A percentile compares a stretch with the other conserved stretches of the same genome.
phyloP scores from a whole-genome alignment of 208 protist genomes.

The Angomonas ambiguus region DNA sequence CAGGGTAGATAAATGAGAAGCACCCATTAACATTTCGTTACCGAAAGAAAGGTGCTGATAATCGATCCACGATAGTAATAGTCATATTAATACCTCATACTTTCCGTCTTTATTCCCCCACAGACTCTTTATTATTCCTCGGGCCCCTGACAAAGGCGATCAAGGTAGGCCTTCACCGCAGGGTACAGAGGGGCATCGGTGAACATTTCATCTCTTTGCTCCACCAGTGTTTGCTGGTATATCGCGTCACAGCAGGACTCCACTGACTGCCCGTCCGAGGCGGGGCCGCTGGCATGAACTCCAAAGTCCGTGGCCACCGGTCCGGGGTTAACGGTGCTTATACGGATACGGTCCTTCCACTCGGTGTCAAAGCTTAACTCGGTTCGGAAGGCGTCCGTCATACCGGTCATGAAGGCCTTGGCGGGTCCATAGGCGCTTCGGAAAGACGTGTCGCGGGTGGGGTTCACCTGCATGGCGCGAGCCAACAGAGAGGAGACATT shows the following conservation, averaged over 20 bases:
- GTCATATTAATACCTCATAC: too few relatives aligned
- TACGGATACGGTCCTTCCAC: neutral
- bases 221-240: slow-evolving; percentile 13
- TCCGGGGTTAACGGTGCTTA: slow-evolving; percentile 12
- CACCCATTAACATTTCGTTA: too few relatives aligned
- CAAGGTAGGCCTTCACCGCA: neutral
- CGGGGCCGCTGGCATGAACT: neutral
- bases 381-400: slow-evolving; percentile 8
- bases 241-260: slow-evolving; percentile 9
- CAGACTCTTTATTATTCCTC: neutral
- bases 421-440: slow-evolving; percentile 9
- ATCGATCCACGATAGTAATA: neutral
- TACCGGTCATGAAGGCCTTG: slow-evolving; percentile 11
- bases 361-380: neutral
- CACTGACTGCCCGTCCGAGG: neutral
- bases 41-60: neutral
- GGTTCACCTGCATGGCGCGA: slow-evolving; percentile 13
- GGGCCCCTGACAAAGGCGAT: neutral
- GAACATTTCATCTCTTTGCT: slow-evolving; percentile 1
- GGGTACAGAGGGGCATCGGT: slow-evolving; percentile 2
- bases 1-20: too few relatives aligned
- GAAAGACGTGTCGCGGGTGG: neutral
- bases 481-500: slow-evolving; percentile 12
- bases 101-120: too few relatives aligned
- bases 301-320: slow-evolving; percentile 13